Evolutionary conservation across 1,284 basidiomycete species (phyloP), one percentile per base, ranked within the genome.

Genomic region (Neotropicomus parvogracilis): DNA sequence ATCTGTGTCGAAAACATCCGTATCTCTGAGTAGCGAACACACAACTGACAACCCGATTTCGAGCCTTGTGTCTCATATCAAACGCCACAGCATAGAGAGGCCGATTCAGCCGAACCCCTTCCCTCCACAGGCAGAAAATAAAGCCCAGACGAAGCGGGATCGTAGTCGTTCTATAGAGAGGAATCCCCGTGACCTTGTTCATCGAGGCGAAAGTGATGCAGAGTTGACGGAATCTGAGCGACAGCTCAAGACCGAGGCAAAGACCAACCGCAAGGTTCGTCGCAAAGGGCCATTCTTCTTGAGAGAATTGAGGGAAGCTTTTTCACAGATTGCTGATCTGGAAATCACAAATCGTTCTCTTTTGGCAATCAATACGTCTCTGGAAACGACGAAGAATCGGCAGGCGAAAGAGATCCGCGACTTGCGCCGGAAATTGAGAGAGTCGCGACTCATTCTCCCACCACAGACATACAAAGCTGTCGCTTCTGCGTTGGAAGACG

Each of bases 301-400:
- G 28, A 49, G 14, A 46, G 17, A 26, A 39, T 28, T 48, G 32
- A 53, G 28, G 31, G 29, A 49, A 44, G 13, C 11, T 50, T 34
- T 40, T 21, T 11, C 29, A 17, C 55, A 91, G 88, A 91, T 91
- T 52, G 87, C 83, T 13, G 88, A 91, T 67, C 70, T 91, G 16
- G 86, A 91, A 67, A 91, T 91, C 57, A 85, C 86, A 10, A 91
- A 88, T 63, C 77, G 78, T 33, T 91, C 88, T 6, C 73, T 91
- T 19, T 72, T 91, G 38, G 79, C 80, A 3, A 89, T 91, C 65
- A 91, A 91, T 57, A 70, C 80, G 1, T 76, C 81, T 28, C 71
- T 91, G 8, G 88, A 91, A 64, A 77, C 81, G 29, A 79, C 79
- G 40, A 88, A 87, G 64, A 78, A 84, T 56, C 74, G 75, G n/a